Conservation (phyloP, 108 stramenopile genomes). For the Pseudonitzschia delicatissima region DNA sequence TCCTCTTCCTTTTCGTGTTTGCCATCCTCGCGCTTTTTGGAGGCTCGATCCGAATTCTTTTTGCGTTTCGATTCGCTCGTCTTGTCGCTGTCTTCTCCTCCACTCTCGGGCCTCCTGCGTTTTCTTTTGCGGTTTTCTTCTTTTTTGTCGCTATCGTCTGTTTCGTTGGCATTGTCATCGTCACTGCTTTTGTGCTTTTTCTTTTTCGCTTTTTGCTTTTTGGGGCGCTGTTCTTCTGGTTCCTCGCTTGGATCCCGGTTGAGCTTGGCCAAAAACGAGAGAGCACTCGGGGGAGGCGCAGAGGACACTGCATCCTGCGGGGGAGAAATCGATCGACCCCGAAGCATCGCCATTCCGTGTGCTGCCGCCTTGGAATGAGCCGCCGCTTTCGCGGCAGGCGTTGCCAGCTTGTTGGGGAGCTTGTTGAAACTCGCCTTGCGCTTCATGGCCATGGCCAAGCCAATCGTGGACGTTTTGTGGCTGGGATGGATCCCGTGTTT, state of each 20-base stretch:
- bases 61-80: background rate
- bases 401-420: background rate
- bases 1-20: background rate
- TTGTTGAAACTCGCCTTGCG: too few relatives aligned
- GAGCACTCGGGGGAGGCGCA: constrained; percentile 31
- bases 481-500: constrained; percentile 8
- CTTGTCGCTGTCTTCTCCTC: background rate
- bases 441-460: background rate
- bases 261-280: constrained; percentile 38
- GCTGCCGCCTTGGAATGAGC: background rate
- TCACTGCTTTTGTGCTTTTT: background rate
- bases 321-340: background rate
- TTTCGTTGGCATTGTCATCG: background rate
- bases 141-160: background rate
- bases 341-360: background rate
- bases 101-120: too few relatives aligned
- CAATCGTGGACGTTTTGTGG: background rate
- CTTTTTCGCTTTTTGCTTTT: background rate
- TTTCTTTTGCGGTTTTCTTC: background rate
- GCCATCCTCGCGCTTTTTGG: background rate
- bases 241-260: constrained; percentile 14
- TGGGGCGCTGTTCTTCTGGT: background rate
- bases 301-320: background rate
- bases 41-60: background rate
- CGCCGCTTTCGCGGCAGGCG: background rate